Base-by-base conservation (phyloP, 202 grass and related monocot species). In the Zoysia matrella region DNA sequence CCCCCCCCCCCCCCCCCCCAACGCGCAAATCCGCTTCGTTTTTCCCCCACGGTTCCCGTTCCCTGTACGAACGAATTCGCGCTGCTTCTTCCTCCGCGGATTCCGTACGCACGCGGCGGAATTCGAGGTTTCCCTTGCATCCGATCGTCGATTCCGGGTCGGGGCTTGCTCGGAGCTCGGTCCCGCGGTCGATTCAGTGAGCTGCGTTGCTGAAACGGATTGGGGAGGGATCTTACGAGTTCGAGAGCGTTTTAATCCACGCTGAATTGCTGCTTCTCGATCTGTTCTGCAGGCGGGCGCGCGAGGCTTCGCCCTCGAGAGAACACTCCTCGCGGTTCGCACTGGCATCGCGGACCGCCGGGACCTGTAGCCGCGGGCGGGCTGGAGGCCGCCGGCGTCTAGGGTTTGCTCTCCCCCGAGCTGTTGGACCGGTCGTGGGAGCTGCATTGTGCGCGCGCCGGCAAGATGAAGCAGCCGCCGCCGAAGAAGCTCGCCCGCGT, bases 391-490 rank as follows among this genome's bases (percentile, higher is more conserved):
- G 39, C 64, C 22, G 36, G 47, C 71, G 40, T 44, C 72, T 83
- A 86, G 88, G 88, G 79, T 80, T 92, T 92, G 72, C 74, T 86
- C 61, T 60, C 9, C n/a, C 36, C 45, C 22, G 65, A 63, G 70
- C 63, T 78, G 76, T 47, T 18, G 41, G 67, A 5, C 62, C 64
- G 30, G 47, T 66, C 51, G 12, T 7, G 14, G 60, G 48, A 66
- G 60, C 87, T 74, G 50, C 64, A 79, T 83, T 86, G 14, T n/a
- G 75, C 1, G 9, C 42, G 22, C 22, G 22, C 22, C 55, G 49
- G 48, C 79, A 80, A 76, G 75, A 88, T 92, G 55, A n/a, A 58
- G 64, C 87, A 78, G 65, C 86, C 87, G 65, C 83, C 87, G n/a
- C 62, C 74, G 18, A 85, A 67, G 54, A 85, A 92, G 74, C 67